Base-by-base conservation (phyloP, 768 basidiomycete species). In the Boletus reticulatus region DNA sequence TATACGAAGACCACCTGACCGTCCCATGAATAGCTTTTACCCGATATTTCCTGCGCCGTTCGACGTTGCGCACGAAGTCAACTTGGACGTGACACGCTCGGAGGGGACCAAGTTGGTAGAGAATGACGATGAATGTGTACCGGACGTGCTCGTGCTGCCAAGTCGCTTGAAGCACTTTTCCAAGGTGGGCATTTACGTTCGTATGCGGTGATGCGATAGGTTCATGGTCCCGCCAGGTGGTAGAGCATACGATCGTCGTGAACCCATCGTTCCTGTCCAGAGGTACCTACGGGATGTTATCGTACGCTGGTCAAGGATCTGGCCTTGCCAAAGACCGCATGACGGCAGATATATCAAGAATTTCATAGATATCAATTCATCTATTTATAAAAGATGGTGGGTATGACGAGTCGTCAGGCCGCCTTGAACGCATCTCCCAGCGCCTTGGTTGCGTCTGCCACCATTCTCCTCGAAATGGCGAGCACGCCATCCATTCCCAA, bases 121-220 rank as follows among this genome's bases (percentile, higher is more conserved):
- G 16, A 66, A 56, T 4, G 62, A 53, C 9, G 66, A 80, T 6
- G 79, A 79, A 29, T 75, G 73, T 48, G 84, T 84, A 0, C 95
- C 94, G 1, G 90, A 96, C 66, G 82, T 98, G 5, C 75, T 98
- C 42, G 82, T 99, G 44, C 66, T 95, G 2, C 94, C 97, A 0
- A 95, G 94, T 69, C 80, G 86, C 48, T 76, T 98, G 50, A 94
- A 92, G 71, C 88, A 94, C 19, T 98, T 98, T 67, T 79, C 84
- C 17, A 96, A 94, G 82, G 94, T 92, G 22, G 39, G 77, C 61
- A 61, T 43, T 43, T 24, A 14, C 5, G 13, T 34, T 27, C 2
- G 20, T 29, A 12, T 16, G 32, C 17, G n/a, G 16, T 37, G 34
- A 22, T 17, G 13, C n/a, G 16, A 22, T 50, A 6, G 22, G 16